Conservation (phyloP, 1,139 yeast genomes). For the Geotrichum aggregatum region DNA sequence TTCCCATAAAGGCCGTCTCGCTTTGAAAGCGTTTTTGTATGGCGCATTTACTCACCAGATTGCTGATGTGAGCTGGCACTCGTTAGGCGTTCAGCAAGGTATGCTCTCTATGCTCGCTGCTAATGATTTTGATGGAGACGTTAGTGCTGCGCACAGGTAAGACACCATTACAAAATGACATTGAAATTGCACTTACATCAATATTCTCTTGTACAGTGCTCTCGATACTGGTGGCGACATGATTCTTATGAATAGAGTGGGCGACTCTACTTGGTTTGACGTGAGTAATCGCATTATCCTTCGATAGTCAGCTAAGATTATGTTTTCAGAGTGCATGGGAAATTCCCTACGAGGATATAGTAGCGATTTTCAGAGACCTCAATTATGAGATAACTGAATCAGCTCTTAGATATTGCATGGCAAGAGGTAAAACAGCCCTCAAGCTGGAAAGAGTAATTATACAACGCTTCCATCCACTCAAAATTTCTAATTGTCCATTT, state of each 20-base stretch:
- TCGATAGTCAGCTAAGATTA: no score
- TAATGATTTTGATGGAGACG: constrained; percentile 49
- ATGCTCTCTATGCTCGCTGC: constrained; percentile 46
- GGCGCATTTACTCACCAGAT: constrained; percentile 57
- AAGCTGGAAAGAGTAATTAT: constrained; percentile 19
- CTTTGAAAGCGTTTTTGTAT: constrained; percentile 49
- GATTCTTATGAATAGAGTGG: constrained; percentile 42
- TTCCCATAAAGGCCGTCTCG: constrained; percentile 15
- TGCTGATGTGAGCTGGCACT: constrained; percentile 62
- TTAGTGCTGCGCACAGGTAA: constrained; percentile 44
- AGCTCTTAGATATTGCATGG: constrained; percentile 45
- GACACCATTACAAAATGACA: not conserved
- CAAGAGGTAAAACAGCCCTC: constrained; percentile 50
- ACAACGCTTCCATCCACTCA: not conserved
- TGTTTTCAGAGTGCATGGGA: constrained; percentile 41
- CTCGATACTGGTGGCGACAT: constrained; percentile 60
- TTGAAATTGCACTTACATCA: not conserved
- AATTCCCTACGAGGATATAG: constrained; percentile 43
- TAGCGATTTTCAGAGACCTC: constrained; percentile 35
- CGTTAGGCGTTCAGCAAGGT: constrained; percentile 51
- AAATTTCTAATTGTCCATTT: not conserved
- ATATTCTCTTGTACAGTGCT: constrained; percentile 26
- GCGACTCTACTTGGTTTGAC: constrained; percentile 21
- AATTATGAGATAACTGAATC: constrained; percentile 27
- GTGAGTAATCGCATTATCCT: not conserved